Evolutionary conservation across 257 asterid species (phyloP).

Genomic region (Capsicum rhomboideum): DNA sequence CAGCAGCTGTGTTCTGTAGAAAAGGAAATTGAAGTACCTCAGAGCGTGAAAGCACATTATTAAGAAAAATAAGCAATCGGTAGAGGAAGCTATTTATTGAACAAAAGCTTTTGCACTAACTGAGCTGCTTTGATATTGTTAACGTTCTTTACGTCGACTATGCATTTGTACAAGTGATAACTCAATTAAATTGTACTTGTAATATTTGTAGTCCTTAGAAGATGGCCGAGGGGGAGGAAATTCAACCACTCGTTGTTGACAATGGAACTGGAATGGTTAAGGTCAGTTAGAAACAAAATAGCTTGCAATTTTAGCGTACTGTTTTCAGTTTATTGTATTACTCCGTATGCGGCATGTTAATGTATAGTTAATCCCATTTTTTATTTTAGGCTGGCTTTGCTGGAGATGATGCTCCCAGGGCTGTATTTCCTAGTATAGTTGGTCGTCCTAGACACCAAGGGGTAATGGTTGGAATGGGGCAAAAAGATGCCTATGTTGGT

Average conservation of each 20-base stretch:
- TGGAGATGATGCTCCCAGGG: slow-evolving; percentile 44
- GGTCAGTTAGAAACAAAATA: slow-evolving; percentile 6
- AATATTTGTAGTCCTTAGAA: neutral
- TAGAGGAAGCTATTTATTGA: neutral
- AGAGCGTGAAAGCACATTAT: neutral
- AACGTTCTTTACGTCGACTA: neutral
- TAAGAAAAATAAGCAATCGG: neutral
- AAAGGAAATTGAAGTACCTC: neutral
- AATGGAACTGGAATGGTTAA: slow-evolving; percentile 42
- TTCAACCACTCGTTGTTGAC: slow-evolving; percentile 39
- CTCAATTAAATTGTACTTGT: neutral
- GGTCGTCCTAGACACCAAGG: slow-evolving; percentile 39
- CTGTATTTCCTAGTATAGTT: slow-evolving; percentile 36
- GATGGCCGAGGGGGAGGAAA: slow-evolving; percentile 34
- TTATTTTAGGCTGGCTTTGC: slow-evolving; percentile 35
- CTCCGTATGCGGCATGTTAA: neutral
- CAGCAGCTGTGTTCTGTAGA: neutral
- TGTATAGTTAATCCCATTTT: neutral
- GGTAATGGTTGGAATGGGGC: slow-evolving; percentile 44
- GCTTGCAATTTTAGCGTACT: neutral
- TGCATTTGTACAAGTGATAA: neutral
- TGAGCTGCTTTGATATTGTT: neutral
- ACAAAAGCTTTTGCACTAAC: neutral
- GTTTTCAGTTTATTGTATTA: neutral
- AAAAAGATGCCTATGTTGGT: slow-evolving; percentile 42